These are phyloP conservation scores for Hortaea sp. DNA, from an alignment of 2,329 filamentous ascomycete genomes.

Conservation along the genomic window DNA sequence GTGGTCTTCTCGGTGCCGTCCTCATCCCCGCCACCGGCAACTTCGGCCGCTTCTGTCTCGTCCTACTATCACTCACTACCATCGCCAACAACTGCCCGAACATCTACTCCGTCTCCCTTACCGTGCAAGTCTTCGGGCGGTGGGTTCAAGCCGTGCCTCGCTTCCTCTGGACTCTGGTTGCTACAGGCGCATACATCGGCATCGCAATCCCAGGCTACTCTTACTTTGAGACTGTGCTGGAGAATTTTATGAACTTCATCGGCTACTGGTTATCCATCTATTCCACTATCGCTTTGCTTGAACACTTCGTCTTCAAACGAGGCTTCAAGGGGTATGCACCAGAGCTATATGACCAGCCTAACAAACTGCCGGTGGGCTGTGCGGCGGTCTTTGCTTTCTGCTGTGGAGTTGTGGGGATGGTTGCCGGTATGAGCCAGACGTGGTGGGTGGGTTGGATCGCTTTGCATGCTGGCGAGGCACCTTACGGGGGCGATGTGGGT, in stretches of 20 bases:
- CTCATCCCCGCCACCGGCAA: conserved; percentile 52
- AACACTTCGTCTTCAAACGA: conserved; percentile 59
- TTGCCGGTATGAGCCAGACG: conserved; percentile 59
- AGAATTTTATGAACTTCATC: conserved; percentile 55
- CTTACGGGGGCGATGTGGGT: conserved; percentile 49
- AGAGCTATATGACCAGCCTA: conserved; percentile 47
- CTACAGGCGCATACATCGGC: conserved; percentile 54
- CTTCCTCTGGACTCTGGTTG: conserved; percentile 56
- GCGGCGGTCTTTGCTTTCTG: conserved; percentile 55
- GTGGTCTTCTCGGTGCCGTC: conserved; percentile 57
- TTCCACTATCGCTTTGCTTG: conserved; percentile 52
- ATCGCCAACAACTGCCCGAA: conserved; percentile 39
- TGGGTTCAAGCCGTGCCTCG: conserved; percentile 53
- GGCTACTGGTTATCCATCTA: conserved; percentile 70
- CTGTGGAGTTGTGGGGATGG: conserved; percentile 54
- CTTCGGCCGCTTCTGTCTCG: conserved; percentile 61
- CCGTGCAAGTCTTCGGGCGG: conserved; percentile 54
- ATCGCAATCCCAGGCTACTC: conserved; percentile 61
- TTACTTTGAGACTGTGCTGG: conserved; percentile 53
- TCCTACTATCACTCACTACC: conserved; percentile 34
- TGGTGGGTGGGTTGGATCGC: conserved; percentile 60
- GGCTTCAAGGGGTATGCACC: conserved; percentile 51
- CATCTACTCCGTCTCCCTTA: conserved; percentile 56
- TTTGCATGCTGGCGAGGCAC: conserved; percentile 42
- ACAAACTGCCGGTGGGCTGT: conserved; percentile 51